Base-by-base conservation (phyloP, 768 basidiomycete species). In the Saitozyma podzolica region DNA sequence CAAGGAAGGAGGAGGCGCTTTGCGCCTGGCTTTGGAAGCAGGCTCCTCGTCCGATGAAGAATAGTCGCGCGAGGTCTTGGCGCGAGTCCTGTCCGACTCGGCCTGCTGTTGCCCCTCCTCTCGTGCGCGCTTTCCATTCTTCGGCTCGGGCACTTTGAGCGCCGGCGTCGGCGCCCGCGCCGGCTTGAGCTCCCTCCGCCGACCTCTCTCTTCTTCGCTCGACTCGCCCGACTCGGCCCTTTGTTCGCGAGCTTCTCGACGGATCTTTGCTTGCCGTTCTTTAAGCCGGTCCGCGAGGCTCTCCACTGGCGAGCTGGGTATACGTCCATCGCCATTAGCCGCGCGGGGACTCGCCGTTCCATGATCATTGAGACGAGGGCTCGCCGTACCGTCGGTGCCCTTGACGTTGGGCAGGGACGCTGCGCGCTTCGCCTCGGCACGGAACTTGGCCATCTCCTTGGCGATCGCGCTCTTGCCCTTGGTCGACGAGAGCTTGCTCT, bases 371-470 rank as follows among this genome's bases (percentile, higher is more conserved):
- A 10, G 58, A 14, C 58, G 56, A 10, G 63, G 66, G 56, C 64
- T 62, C 9, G 69, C 63, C 7, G 40, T 50, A 6, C 56, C 65
- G 16, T 66, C 65, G 9, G 19, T 49, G 9, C 51, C 48, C 43
- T 66, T 67, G 17, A 53, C 41, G 56, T 67, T 69, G 8, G 72
- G 66, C n/a, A 67, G 42, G 40, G 63, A 65, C 4, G 61, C 56
- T 16, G 72, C 58, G 47, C 72, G 47, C 29, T 61, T 59, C 17
- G 65, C 56, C 49, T 69, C 68, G 10, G 68, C 68, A 29, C 65
- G 50, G 58, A 68, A 68, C 43, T 70, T 73, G 9, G 72, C 72
- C 48, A 56, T 63, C 50, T 68, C 63, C 39, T 63, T 58, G 4
- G 64, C 66, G 8, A 73, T 69, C 29, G 61, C 50, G 37, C 62